Conservation (phyloP, 345 rosid genomes). For the Populus nigra region DNA sequence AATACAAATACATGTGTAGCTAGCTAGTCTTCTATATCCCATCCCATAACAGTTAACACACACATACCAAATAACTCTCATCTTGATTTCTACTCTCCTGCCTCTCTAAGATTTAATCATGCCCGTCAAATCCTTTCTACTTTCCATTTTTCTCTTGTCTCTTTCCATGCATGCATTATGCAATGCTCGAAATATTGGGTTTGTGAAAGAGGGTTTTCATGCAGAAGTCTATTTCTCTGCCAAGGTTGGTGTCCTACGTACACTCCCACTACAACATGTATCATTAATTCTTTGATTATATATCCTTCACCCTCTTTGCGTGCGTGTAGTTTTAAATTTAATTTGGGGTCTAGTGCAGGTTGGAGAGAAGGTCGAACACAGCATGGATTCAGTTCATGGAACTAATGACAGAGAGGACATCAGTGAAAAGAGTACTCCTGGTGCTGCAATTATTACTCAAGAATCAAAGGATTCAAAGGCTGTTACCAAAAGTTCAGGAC, state of each 20-base stretch:
- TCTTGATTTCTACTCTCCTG: background rate
- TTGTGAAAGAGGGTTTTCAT: background rate
- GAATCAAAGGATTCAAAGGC: slow-evolving; percentile 1
- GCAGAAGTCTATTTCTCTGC: background rate
- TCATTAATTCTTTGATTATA: no score
- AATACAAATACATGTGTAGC: background rate
- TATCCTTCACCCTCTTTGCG: background rate
- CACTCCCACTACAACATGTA: background rate
- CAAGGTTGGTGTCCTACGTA: background rate
- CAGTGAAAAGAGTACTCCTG: background rate
- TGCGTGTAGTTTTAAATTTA: background rate
- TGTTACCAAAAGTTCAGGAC: slow-evolving; percentile 12
- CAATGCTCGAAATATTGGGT: slow-evolving; percentile 34
- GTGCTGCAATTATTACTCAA: background rate
- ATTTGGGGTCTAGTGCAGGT: slow-evolving; percentile 5
- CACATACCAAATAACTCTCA: background rate
- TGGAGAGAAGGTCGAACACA: slow-evolving; percentile 1
- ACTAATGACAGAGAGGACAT: background rate
- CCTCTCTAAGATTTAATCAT: slow-evolving; percentile 9
- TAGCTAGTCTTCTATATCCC: background rate
- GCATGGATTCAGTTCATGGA: background rate
- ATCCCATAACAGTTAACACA: no score
- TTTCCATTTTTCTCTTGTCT: slow-evolving; percentile 25
- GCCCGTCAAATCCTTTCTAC: slow-evolving; percentile 9
- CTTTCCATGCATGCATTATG: slow-evolving; percentile 33